Conservation (phyloP, 306 rosid species). For the Arachis hypogaea region DNA sequence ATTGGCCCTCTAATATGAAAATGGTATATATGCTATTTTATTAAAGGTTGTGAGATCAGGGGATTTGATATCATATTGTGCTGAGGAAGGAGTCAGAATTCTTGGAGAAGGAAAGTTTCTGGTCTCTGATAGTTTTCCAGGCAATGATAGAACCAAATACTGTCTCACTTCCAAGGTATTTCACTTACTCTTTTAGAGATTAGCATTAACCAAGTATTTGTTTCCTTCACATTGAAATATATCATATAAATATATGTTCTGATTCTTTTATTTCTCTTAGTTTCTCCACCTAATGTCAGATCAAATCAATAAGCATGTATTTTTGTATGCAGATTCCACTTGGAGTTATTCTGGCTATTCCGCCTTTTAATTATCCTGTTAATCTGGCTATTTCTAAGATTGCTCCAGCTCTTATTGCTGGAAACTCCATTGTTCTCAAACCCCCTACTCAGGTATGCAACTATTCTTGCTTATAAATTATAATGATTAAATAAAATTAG, state of each 20-base stretch:
- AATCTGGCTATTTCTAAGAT: constrained; percentile 92
- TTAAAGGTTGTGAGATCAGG: constrained; percentile 44
- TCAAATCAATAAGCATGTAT: background rate
- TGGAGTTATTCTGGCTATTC: constrained; percentile 89
- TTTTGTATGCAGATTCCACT: constrained; percentile 73
- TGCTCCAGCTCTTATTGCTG: constrained; percentile 85
- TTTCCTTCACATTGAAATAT: background rate
- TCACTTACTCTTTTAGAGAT: background rate
- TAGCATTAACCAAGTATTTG: background rate
- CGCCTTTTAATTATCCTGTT: constrained; percentile 91
- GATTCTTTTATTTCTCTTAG: background rate
- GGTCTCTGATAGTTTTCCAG: constrained; percentile 80
- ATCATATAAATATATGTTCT: background rate
- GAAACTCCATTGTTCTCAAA: constrained; percentile 92
- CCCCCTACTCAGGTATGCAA: constrained; percentile 87
- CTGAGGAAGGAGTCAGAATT: constrained; percentile 74
- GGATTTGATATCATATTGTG: constrained; percentile 67
- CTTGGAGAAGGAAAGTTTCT: constrained; percentile 71
- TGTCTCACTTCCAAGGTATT: constrained; percentile 90
- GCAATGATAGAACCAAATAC: constrained; percentile 84
- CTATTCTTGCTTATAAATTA: background rate
- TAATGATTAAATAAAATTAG: background rate
- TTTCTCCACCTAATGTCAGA: background rate
- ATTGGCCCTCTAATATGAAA: background rate
- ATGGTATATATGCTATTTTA: constrained; percentile 2